phyloP scores from a whole-genome alignment of 2,329 filamentous ascomycete species.

The Exserohilum turcica region DNA sequence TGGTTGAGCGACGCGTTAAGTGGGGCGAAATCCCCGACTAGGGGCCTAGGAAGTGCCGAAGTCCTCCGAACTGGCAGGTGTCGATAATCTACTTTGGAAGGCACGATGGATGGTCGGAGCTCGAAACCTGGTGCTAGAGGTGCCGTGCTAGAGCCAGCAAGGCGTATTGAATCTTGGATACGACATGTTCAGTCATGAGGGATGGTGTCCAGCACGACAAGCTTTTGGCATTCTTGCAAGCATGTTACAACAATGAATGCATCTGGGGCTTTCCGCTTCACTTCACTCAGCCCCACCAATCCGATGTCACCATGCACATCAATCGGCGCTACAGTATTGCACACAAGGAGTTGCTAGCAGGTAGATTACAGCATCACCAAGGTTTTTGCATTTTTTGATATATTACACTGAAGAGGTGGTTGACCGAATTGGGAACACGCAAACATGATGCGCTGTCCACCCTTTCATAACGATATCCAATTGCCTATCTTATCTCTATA shows the following conservation, averaged over 20 bases:
- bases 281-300: too few species aligned
- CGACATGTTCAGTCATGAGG: too few species aligned
- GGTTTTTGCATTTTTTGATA: not conserved
- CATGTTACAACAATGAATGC: not conserved
- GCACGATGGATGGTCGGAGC: not conserved
- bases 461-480: not conserved
- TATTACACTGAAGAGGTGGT: too few species aligned
- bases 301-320: too few species aligned
- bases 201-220: not conserved
- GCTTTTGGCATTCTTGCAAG: too few species aligned
- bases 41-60: conserved; percentile 9
- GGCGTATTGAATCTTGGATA: too few species aligned
- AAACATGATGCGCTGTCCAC: not conserved
- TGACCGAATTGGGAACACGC: too few species aligned
- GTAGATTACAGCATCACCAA: not conserved
- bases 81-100: not conserved
- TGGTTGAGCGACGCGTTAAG: conserved; percentile 8
- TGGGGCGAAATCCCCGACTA: conserved; percentile 5
- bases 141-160: too few species aligned
- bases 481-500: not conserved
- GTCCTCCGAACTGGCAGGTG: not conserved
- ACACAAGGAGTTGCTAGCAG: not conserved
- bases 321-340: not conserved
- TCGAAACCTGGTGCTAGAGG: not conserved
- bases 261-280: too few species aligned